A percentile compares a stretch with the other conserved stretches of the same genome.
Evolutionary conservation across 768 basidiomycete genomes (phyloP).

Genomic region (Goffeauzyma gilvescens): DNA sequence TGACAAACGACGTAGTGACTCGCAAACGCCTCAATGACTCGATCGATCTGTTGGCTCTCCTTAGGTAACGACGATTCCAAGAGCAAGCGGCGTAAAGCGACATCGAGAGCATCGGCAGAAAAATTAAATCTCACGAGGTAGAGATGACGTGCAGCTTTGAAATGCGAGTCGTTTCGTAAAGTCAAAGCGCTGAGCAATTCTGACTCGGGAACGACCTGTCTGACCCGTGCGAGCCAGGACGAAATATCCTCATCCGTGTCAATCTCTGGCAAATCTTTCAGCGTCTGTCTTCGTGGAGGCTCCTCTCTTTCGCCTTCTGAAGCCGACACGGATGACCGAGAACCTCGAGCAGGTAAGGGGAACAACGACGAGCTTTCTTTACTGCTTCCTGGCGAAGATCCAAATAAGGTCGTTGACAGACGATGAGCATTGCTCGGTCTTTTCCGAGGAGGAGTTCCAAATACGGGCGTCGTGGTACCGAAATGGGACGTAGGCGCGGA

Average conservation of each 20-base stretch:
- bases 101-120: slow-evolving; percentile 58
- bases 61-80: slow-evolving; percentile 81
- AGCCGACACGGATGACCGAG: slow-evolving; percentile 9
- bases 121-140: slow-evolving; percentile 70
- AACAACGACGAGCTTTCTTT: slow-evolving; percentile 10
- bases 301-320: slow-evolving; percentile 16
- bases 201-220: slow-evolving; percentile 47
- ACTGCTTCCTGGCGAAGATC: background rate
- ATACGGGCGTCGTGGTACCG: background rate
- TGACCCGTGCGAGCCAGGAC: slow-evolving; percentile 48
- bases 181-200: slow-evolving; percentile 68
- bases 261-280: slow-evolving; percentile 11
- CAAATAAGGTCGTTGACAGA: slow-evolving; percentile 6
- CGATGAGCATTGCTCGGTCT: slow-evolving; percentile 1
- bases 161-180: slow-evolving; percentile 54
- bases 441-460: slow-evolving; percentile 3
- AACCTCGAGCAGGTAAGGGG: slow-evolving; percentile 15
- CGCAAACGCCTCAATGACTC: slow-evolving; percentile 91
- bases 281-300: background rate
- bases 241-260: slow-evolving; percentile 47
- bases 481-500: background rate
- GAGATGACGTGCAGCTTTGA: slow-evolving; percentile 46
- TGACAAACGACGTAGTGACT: slow-evolving; percentile 66
- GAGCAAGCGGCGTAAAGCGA: slow-evolving; percentile 69
- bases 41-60: slow-evolving; percentile 96